A percentile compares a stretch with the other conserved stretches of the same genome.
phyloP scores from a whole-genome alignment of 768 basidiomycete genomes.

The Naganishia vaughanmartiniae region DNA sequence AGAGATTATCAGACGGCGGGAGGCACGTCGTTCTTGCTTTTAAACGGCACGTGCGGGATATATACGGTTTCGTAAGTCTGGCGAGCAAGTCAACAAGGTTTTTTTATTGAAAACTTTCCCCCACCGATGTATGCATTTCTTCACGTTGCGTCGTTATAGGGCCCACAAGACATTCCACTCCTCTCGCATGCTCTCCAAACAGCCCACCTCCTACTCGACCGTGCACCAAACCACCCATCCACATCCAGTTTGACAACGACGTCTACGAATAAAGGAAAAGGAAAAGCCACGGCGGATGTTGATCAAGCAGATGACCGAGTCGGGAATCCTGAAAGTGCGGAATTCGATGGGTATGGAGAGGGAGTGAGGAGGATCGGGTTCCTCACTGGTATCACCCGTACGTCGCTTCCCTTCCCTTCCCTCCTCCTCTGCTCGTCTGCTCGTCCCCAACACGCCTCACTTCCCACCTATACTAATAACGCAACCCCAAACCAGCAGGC shows the following conservation, averaged over 20 bases:
- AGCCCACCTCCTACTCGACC: conserved; percentile 19
- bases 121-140: not conserved
- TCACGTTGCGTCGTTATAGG: conserved; percentile 11
- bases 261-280: conserved; percentile 30
- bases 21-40: conserved; percentile 25
- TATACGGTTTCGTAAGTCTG: conserved; percentile 22
- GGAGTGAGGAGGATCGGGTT: conserved; percentile 27
- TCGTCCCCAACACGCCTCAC: not conserved
- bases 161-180: conserved; percentile 23
- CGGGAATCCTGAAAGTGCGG: conserved; percentile 21
- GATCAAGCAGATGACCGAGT: not conserved
- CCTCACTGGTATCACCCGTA: conserved; percentile 23
- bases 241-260: not conserved
- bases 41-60: conserved; percentile 20
- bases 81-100: not conserved
- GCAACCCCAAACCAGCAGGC: not conserved
- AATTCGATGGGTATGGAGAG: conserved; percentile 30
- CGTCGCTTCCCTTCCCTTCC: not conserved
- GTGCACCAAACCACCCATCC: conserved; percentile 25
- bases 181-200: conserved; percentile 16
- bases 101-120: too few relatives aligned
- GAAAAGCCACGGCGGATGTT: not conserved
- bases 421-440: too few relatives aligned
- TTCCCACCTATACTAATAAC: not conserved
- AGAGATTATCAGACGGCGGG: not conserved